Conservation (phyloP, 176 grass and related monocot genomes). For the Alloteropsis semialata region DNA sequence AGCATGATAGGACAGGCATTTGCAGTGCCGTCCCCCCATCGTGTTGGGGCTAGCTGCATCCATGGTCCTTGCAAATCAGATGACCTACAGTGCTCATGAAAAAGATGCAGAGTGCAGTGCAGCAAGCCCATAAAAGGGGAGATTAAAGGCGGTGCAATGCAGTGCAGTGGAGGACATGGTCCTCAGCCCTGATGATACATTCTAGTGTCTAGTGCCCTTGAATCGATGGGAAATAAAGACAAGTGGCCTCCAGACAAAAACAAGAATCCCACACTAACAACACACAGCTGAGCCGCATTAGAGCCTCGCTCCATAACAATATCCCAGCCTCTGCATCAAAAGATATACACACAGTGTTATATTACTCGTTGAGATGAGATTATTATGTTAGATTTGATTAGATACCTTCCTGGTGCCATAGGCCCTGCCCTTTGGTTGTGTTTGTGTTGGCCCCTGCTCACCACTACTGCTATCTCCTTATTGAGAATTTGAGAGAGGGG, state of each 20-base stretch:
- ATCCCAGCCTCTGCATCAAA: too few relatives aligned
- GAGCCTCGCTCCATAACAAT: not conserved
- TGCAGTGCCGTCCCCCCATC: not conserved
- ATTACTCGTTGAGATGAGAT: not conserved
- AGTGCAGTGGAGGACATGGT: slow-evolving; percentile 38
- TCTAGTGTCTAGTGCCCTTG: slow-evolving; percentile 22
- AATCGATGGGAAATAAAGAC: slow-evolving; percentile 24
- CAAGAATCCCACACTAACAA: slow-evolving; percentile 14
- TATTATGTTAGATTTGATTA: slow-evolving; percentile 1
- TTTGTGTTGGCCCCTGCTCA: not conserved
- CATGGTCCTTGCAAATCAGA: slow-evolving; percentile 26
- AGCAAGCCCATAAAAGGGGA: slow-evolving; percentile 32
- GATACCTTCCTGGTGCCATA: slow-evolving; percentile 7
- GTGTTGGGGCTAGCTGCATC: not conserved
- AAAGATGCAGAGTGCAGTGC: slow-evolving; percentile 5
- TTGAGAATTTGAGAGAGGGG: not conserved
- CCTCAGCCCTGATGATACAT: slow-evolving; percentile 10
- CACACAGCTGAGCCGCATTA: not conserved
- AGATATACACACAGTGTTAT: not conserved
- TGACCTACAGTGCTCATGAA: not conserved
- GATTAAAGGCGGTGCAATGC: slow-evolving; percentile 36
- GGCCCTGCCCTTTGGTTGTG: not conserved
- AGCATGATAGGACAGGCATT: slow-evolving; percentile 31
- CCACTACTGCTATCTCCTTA: not conserved
- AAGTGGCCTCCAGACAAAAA: slow-evolving; percentile 26